Evolutionary conservation across 352 stramenopile species (phyloP), one percentile per base, ranked within the genome.

Genomic region (Discostella stelligera): DNA sequence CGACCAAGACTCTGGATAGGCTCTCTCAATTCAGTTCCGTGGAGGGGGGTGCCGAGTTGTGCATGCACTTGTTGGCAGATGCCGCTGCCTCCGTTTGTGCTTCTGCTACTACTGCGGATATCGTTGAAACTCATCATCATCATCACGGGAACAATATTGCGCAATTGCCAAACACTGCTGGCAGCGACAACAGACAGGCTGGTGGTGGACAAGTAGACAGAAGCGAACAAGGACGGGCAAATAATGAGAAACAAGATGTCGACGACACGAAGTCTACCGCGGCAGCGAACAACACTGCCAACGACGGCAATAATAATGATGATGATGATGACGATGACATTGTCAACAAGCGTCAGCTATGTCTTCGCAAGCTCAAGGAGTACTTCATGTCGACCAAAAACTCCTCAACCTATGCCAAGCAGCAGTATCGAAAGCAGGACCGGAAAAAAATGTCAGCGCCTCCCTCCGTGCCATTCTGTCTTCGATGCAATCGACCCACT

Each of bases 321-420:
- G 18, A 21, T 14, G 16, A 52, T 18, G 9, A 54, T 25, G 21
- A 56, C 0, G 16, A 64, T 16, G 23, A 55, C 32, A 5, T 21
- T 20, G 39, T 49, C 9, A 64, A 27, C 21, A 75, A 56, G 20
- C 25, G 49, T 48, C 63, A 46, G 20, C 50, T 14, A 13, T 61
- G 53, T 23, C 23, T 77, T 1, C 67, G 58, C 8, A 63, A 68
- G 21, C 55, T 82, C 20, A 77, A 82, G 46, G 21, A 65, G 21
- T 82, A 82, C 46, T 82, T 82, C 55, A 77, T 77, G 74, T 77
- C 66, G 18, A 82, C 74, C 14, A 61, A 70, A 48, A 82, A 82
- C 37, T 82, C 74, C 14, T 71, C 74, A 0, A 23, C 20, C 3
- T 76, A 65, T 67, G 74, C 66, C 3, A n/a, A 54, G 54, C 52